Evolutionary conservation across 371 early-diverging fungal genomes (phyloP).

Genomic region (Mycotypha africana): DNA sequence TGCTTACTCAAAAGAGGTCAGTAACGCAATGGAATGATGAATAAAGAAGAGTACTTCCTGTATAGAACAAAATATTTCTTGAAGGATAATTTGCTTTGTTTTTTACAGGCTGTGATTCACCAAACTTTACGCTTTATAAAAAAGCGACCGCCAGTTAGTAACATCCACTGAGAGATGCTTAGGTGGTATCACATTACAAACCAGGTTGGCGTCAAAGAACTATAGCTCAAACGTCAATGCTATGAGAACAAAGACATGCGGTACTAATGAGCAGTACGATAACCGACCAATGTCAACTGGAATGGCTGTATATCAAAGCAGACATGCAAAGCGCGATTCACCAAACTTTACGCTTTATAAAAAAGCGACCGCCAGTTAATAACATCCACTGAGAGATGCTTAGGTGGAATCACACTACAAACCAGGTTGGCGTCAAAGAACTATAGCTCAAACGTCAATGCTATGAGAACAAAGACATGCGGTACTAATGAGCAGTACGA

Average conservation of each 20-base stretch:
- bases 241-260: slow-evolving; percentile 10
- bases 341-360: neutral
- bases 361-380: slow-evolving; percentile 5
- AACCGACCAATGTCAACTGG: slow-evolving; percentile 8
- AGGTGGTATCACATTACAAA: slow-evolving; percentile 3
- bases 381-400: slow-evolving; percentile 7
- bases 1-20: too few relatives aligned
- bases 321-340: neutral
- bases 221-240: slow-evolving; percentile 8
- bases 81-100: too few relatives aligned
- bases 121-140: slow-evolving; percentile 8
- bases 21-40: too few relatives aligned
- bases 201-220: slow-evolving; percentile 11
- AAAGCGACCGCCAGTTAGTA: slow-evolving; percentile 8
- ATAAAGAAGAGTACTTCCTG: too few relatives aligned
- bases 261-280: slow-evolving; percentile 8
- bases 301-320: neutral
- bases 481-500: slow-evolving; percentile 9
- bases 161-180: slow-evolving; percentile 7
- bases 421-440: slow-evolving; percentile 11
- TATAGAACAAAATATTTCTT: too few relatives aligned
- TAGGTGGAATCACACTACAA: slow-evolving; percentile 2
- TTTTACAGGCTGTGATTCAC: slow-evolving; percentile 7
- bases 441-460: slow-evolving; percentile 8
- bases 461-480: slow-evolving; percentile 10